Evolutionary conservation across 2,329 filamentous ascomycete species (phyloP).

Genomic region (Penicillium sclerotiorum): DNA sequence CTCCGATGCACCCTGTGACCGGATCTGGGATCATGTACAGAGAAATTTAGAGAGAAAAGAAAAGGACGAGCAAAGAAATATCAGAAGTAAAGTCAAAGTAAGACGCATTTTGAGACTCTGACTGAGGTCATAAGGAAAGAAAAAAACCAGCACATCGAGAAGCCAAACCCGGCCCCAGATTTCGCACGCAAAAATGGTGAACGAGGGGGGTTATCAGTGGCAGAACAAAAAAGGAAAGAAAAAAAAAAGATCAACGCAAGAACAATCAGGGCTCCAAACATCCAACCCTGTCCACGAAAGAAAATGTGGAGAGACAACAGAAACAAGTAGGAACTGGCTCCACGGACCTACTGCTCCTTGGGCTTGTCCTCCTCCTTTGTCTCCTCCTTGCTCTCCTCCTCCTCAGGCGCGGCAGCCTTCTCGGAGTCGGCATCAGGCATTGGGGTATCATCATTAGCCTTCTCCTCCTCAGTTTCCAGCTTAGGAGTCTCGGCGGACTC

Average conservation of each 20-base stretch:
- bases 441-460: constrained; percentile 42
- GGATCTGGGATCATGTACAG: constrained; percentile 1
- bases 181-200: constrained; percentile 19
- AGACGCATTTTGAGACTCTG: constrained; percentile 3
- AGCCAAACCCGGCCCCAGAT: not conserved
- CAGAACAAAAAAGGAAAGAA: constrained; percentile 8
- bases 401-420: constrained; percentile 25
- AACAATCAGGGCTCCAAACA: too few species aligned
- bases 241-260: too few species aligned
- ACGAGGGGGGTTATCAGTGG: too few species aligned
- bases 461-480: constrained; percentile 36
- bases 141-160: not conserved
- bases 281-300: constrained; percentile 10
- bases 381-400: constrained; percentile 33
- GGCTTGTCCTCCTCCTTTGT: too few species aligned
- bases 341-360: too few species aligned
- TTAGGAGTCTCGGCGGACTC: constrained; percentile 35
- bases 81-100: constrained; percentile 11
- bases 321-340: not conserved
- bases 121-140: not conserved
- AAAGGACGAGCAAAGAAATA: constrained; percentile 6
- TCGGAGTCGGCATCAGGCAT: constrained; percentile 40
- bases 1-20: not conserved
- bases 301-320: constrained; percentile 1
- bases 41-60: not conserved